Evolutionary conservation across 129 eudicot species (phyloP).

Genomic region (Centaurea solstitialis): DNA sequence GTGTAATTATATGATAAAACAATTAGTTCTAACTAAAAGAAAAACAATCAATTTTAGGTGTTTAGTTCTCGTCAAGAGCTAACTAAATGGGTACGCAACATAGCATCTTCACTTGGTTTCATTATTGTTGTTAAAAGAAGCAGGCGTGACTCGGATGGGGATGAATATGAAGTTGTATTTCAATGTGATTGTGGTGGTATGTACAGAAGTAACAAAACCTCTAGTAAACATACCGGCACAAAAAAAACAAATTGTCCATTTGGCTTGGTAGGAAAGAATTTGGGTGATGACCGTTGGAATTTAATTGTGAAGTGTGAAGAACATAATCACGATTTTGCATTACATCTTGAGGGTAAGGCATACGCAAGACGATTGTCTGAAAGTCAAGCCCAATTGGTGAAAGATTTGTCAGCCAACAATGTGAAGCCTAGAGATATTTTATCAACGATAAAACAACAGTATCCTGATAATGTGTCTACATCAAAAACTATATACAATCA

Average conservation of each 20-base stretch:
- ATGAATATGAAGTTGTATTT: background rate
- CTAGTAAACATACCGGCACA: background rate
- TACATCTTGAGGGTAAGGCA: background rate
- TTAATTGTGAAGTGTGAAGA: background rate
- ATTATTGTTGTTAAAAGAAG: background rate
- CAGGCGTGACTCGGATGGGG: background rate
- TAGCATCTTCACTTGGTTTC: background rate
- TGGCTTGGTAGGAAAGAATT: background rate
- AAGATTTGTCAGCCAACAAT: background rate
- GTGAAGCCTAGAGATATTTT: background rate
- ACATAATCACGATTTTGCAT: background rate
- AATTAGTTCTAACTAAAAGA: background rate
- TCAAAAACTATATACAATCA: background rate
- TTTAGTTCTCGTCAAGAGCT: background rate
- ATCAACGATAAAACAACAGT: background rate
- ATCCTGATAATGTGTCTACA: background rate
- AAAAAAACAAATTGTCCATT: background rate
- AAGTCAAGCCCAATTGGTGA: background rate
- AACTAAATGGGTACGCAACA: background rate
- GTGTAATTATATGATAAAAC: background rate
- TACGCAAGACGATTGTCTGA: background rate
- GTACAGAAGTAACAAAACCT: background rate
- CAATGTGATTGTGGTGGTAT: slow-evolving; percentile 2
- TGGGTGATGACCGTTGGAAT: background rate
- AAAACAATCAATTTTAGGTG: background rate